These are phyloP conservation scores for Lithospermum erythrorhizon DNA, from an alignment of 257 asterid genomes.

Conservation along the genomic window DNA sequence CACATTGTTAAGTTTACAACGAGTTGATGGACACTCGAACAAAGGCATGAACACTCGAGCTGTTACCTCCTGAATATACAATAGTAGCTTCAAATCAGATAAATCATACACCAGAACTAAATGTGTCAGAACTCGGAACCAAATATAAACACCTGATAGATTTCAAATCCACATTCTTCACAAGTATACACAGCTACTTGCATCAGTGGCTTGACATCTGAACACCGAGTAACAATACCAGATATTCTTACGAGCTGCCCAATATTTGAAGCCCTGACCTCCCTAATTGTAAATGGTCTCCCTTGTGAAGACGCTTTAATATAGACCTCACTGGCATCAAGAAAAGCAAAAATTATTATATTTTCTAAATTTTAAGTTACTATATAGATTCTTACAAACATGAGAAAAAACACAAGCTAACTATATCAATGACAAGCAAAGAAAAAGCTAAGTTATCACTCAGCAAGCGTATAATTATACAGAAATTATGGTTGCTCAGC, in stretches of 20 bases:
- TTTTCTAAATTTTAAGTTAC: not conserved
- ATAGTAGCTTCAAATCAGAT: slow-evolving; percentile 1
- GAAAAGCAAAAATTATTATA: slow-evolving; percentile 7
- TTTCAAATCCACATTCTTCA: slow-evolving; percentile 96
- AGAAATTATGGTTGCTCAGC: not conserved
- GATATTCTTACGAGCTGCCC: slow-evolving; percentile 91
- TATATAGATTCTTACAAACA: not conserved
- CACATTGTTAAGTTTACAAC: slow-evolving; percentile 38
- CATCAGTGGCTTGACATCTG: slow-evolving; percentile 97
- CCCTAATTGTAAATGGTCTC: slow-evolving; percentile 84
- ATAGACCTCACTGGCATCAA: slow-evolving; percentile 78
- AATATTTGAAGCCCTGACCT: slow-evolving; percentile 86
- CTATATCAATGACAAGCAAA: not conserved
- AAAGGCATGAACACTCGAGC: slow-evolving; percentile 87
- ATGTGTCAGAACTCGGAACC: not conserved
- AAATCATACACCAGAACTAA: not conserved
- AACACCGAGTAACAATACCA: slow-evolving; percentile 89
- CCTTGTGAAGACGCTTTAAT: slow-evolving; percentile 74
- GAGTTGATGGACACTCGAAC: slow-evolving; percentile 74
- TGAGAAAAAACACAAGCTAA: not conserved
- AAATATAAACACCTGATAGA: slow-evolving; percentile 62
- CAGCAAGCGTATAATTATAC: too few species aligned
- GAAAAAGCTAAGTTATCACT: not conserved
- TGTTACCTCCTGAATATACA: slow-evolving; percentile 60
- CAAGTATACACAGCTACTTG: slow-evolving; percentile 98